Base-by-base conservation (phyloP, 495 filamentous ascomycete species). In the Annulohypoxylon moriforme region DNA sequence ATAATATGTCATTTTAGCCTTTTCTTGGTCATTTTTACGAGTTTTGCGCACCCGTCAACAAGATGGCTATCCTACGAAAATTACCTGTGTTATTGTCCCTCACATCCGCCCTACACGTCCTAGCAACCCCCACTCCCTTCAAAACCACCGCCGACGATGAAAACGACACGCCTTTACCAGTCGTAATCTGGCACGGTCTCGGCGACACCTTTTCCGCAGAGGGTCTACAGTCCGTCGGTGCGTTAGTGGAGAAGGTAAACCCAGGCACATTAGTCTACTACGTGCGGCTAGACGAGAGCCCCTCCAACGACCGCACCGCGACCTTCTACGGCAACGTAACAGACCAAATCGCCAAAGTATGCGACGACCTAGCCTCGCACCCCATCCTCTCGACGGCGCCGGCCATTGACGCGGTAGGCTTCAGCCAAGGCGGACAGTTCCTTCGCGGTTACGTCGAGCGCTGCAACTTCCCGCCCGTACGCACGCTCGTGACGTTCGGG, bases 361-460 rank as follows among this genome's bases (percentile, higher is more conserved):
- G 96, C 88, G 85, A 81, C 4, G 92, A 94, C 76, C 87, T 99
- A 49, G 85, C 90, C 68, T 59, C 84, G 2, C 88, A 97, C 74
- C 92, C 91, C 0, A 92, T 94, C 79, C 88, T 97, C 16, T 90
- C 90, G 46, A 90, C 89, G 13, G 92, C 93, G 4, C 89, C 90
- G 0, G 92, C 91, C 66, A 86, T 97, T 79, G 95, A 98, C 79
- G 96, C 93, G 1, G 79, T 99, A 18, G 96, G 96, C 4, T 98
- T 98, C 84, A 94, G 91, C 25, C 96, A 99, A 79, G 96, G 96
- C 69, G 96, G 96, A 33, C 94, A 97, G 76, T 98, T 99, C 83
- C 88, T 99, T 11, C 92, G 96, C 66, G 96, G 85, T n/a, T 95
- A 94, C 80, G 85, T 97, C 74, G 91, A 99, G 84, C 88, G 93